Conservation (phyloP, 2,329 filamentous ascomycete genomes). For the Pezicula carpinea region DNA sequence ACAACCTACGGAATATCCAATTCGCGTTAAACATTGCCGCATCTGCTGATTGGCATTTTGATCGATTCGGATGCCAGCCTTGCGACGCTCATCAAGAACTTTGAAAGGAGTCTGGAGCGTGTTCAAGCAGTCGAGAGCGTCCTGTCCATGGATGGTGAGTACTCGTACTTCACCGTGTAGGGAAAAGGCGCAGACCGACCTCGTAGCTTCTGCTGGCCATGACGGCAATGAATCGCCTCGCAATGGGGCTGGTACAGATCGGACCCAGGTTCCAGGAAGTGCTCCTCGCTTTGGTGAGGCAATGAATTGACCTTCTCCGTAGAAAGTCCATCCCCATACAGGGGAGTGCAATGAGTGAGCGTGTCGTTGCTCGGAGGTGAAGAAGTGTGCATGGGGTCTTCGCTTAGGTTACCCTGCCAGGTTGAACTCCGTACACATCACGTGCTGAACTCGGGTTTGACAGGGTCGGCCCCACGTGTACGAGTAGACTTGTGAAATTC, state of each 20-base stretch:
- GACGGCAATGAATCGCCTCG: background rate
- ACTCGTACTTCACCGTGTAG: background rate
- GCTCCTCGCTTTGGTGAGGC: background rate
- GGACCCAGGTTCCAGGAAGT: no score
- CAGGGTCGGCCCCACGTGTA: no score
- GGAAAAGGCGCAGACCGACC: conserved; percentile 4
- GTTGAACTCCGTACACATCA: no score
- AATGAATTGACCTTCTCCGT: background rate
- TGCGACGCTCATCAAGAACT: conserved; percentile 71
- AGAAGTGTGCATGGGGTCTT: no score
- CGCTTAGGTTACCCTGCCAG: no score
- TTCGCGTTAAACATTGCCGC: conserved; percentile 68
- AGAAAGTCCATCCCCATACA: background rate
- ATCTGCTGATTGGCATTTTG: conserved; percentile 71
- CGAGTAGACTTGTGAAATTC: no score
- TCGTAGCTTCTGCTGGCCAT: conserved; percentile 14
- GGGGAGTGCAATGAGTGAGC: no score
- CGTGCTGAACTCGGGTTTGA: no score
- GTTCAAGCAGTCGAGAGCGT: conserved; percentile 82
- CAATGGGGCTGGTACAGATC: no score
- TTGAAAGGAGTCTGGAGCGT: conserved; percentile 85
- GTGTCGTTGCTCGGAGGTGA: no score
- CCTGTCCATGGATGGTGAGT: conserved; percentile 53
- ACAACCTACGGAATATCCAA: conserved; percentile 62
- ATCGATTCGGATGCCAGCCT: conserved; percentile 68